Conservation (phyloP, 768 basidiomycete species). For the Mycena maculata region DNA sequence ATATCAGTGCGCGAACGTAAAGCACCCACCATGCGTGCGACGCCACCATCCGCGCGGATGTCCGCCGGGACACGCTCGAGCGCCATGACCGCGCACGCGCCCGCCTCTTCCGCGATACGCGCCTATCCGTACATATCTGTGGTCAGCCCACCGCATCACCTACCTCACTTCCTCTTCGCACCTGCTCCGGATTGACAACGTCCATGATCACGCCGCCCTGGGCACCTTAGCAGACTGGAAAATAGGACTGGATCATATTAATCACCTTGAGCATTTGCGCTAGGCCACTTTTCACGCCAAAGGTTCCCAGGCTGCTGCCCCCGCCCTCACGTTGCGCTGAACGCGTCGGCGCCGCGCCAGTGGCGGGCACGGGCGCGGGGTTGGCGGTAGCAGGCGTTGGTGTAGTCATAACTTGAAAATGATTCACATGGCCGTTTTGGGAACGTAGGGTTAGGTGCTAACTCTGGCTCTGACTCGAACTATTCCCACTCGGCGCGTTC, state of each 20-base stretch:
- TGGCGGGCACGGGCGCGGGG: slow-evolving; percentile 39
- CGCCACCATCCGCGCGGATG: slow-evolving; percentile 91
- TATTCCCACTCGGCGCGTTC: too few relatives aligned
- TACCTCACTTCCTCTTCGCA: slow-evolving; percentile 26
- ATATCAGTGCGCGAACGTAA: neutral
- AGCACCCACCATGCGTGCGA: slow-evolving; percentile 89
- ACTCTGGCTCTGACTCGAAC: too few relatives aligned
- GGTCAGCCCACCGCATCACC: neutral
- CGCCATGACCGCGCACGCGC: slow-evolving; percentile 98
- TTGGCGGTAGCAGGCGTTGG: slow-evolving; percentile 4
- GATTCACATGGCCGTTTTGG: too few relatives aligned
- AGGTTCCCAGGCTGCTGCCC: slow-evolving; percentile 62
- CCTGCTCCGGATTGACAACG: slow-evolving; percentile 82
- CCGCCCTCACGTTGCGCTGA: slow-evolving; percentile 52
- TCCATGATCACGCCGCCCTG: slow-evolving; percentile 96
- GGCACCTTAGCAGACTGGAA: neutral
- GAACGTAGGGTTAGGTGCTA: too few relatives aligned
- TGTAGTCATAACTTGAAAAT: slow-evolving; percentile 12
- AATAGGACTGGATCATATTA: slow-evolving; percentile 85
- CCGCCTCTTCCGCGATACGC: slow-evolving; percentile 96
- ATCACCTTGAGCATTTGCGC: neutral
- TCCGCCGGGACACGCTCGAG: slow-evolving; percentile 96
- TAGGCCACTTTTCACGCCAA: slow-evolving; percentile 52
- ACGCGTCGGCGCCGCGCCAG: slow-evolving; percentile 51
- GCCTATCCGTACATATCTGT: slow-evolving; percentile 71